Base-by-base conservation (phyloP, 306 rosid genomes). In the barrel medic (Medicago truncatula) region DNA sequence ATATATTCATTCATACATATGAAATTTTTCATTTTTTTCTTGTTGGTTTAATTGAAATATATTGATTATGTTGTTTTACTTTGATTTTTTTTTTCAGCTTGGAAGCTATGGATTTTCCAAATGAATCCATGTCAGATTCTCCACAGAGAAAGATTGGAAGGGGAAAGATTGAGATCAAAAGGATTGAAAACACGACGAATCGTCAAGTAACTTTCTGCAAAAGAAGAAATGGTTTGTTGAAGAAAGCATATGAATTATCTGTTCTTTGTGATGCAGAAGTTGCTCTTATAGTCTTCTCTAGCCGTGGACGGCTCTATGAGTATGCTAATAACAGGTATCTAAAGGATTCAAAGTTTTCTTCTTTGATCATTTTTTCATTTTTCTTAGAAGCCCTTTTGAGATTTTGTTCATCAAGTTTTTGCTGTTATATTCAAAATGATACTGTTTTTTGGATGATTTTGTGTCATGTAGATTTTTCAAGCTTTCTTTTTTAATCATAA, bases 171-270 rank as follows among this genome's bases (percentile, higher is more conserved):
- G 97, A 89, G 91, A 96, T 96, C 83, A 92, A 92, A 89, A 46
- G 99, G 91, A 96, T 96, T 73, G 99, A 96, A 81, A 96, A 96
- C 93, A 92, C 98, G 0, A 96, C 99, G 12, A 96, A 96, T 85
- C 97, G 99, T 14, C 99, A 96, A 88, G 99, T 96, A 6, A 96
- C 99, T 44, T 96, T 96, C 86, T 96, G 99, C 83, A 96, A 96
- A 64, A 83, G 99, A 25, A 82, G 99, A 66, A 96, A 92, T 75
- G 98, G 99, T 0, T 76, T 96, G 47, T 90, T 92, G 39, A 96
- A 96, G 84, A 96, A 96, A 76, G 99, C 99, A 5, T 96, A 96
- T 87, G 99, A 96, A 74, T 84, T 96, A 71, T 96, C 99, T 80
- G 99, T 96, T 46, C 97, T 96, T 17, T 96, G 99, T 86, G 99